Percentiles rank a stretch among this genome's conserved stretches.
Evolutionary conservation across 139 green algal species (phyloP).

Genomic region (Axilococcus clingmanii): DNA sequence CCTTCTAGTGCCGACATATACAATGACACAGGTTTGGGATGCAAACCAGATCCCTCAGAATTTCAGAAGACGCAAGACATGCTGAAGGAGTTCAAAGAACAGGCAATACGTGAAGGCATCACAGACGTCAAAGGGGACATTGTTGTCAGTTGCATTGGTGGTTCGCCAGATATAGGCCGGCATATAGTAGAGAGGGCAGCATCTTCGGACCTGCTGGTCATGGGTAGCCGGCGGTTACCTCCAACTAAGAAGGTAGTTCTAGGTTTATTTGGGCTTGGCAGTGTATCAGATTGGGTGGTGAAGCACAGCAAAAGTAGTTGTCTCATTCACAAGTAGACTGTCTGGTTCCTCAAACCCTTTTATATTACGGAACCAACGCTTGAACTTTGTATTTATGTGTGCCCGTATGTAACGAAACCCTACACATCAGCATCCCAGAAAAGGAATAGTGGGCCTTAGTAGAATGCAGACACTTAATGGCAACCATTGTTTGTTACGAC

Average conservation of each 20-base stretch:
- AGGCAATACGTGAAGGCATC: neutral
- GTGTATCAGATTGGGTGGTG: slow-evolving; percentile 30
- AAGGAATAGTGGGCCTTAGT: too few species aligned
- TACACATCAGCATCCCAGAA: too few species aligned
- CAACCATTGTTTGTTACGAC: too few species aligned
- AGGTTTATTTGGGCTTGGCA: slow-evolving; percentile 34
- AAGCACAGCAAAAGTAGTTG: slow-evolving; percentile 17
- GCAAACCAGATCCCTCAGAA: slow-evolving; percentile 22
- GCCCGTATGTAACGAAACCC: too few species aligned
- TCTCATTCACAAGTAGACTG: too few species aligned
- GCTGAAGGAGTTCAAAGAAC: slow-evolving; percentile 3
- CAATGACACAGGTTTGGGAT: slow-evolving; percentile 3
- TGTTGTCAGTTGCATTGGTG: slow-evolving; percentile 19
- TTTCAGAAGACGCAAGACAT: slow-evolving; percentile 12
- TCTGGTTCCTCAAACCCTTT: too few species aligned
- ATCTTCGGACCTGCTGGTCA: slow-evolving; percentile 33
- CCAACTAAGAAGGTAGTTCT: slow-evolving; percentile 14
- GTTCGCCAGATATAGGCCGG: slow-evolving; percentile 9
- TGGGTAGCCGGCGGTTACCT: slow-evolving; percentile 37
- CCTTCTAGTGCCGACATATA: neutral
- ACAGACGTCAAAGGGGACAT: slow-evolving; percentile 16
- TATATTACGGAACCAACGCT: too few species aligned
- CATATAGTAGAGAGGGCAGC: slow-evolving; percentile 24
- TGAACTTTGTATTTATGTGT: too few species aligned
- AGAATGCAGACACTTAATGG: too few species aligned